phyloP scores from a whole-genome alignment of 75 land plant species.

The Pinus tabuliformis region DNA sequence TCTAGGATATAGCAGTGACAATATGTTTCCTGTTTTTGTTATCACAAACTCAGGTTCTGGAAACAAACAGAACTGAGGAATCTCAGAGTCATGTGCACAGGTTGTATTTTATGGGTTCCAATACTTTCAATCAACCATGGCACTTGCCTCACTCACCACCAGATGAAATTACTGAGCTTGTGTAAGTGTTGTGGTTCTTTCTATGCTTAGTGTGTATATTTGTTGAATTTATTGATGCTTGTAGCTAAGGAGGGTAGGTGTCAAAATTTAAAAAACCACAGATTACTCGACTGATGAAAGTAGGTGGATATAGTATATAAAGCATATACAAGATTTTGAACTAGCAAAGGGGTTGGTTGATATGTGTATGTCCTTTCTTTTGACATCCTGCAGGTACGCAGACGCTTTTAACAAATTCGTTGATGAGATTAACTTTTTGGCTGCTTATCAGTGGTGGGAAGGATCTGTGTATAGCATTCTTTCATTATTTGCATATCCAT shows the following conservation, averaged over 20 bases:
- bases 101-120: slow-evolving; percentile 92
- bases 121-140: slow-evolving; percentile 96
- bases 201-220: background rate
- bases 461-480: slow-evolving; percentile 88
- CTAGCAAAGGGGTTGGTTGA: background rate
- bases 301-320: background rate
- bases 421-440: slow-evolving; percentile 88
- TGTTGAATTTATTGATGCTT: background rate
- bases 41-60: slow-evolving; percentile 64
- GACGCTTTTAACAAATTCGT: slow-evolving; percentile 91
- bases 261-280: background rate
- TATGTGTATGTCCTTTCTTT: background rate
- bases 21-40: background rate
- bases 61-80: slow-evolving; percentile 94
- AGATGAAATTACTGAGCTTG: slow-evolving; percentile 83
- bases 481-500: slow-evolving; percentile 76
- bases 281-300: background rate
- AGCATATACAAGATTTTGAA: background rate
- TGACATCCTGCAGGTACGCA: slow-evolving; percentile 67
- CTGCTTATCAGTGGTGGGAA: slow-evolving; percentile 99
- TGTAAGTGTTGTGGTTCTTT: slow-evolving; percentile 52
- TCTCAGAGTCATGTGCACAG: slow-evolving; percentile 95
- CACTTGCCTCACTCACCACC: slow-evolving; percentile 96
- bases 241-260: background rate
- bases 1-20: background rate